Conservation (phyloP, 2,329 filamentous ascomycete species). For the Didymella segeticola region DNA sequence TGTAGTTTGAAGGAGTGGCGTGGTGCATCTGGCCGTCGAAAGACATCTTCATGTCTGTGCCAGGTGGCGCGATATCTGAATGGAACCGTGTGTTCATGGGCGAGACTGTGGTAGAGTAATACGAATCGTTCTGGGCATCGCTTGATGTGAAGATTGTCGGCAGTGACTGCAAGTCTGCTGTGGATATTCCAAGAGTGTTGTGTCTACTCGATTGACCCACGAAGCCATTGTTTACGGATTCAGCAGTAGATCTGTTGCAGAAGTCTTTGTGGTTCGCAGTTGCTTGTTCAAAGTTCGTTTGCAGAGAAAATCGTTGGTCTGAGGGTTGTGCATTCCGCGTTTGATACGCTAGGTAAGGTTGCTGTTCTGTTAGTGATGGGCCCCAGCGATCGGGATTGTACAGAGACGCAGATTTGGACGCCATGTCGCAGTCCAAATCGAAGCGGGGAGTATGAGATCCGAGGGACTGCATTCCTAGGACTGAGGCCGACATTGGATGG, state of each 20-base stretch:
- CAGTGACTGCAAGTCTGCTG: background rate
- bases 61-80: background rate
- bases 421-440: background rate
- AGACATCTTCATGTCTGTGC: conserved; percentile 3
- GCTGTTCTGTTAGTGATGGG: background rate
- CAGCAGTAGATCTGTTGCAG: background rate
- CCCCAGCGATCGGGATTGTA: conserved; percentile 5
- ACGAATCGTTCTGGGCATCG: background rate
- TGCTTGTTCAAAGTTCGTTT: background rate
- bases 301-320: background rate
- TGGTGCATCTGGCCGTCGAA: background rate
- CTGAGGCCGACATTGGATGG: conserved; percentile 7
- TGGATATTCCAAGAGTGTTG: background rate
- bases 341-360: background rate
- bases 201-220: background rate
- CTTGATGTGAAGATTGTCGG: conserved; percentile 13
- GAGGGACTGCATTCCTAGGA: conserved; percentile 7
- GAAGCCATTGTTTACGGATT: background rate
- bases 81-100: conserved; percentile 20
- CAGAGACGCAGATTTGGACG: background rate
- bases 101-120: conserved; percentile 11
- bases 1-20: background rate
- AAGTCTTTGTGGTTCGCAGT: background rate
- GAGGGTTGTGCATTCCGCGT: background rate
- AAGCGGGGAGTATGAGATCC: background rate